These are phyloP conservation scores for Trichosporon inkin DNA, from an alignment of 1,284 basidiomycete genomes.

Conservation along the genomic window DNA sequence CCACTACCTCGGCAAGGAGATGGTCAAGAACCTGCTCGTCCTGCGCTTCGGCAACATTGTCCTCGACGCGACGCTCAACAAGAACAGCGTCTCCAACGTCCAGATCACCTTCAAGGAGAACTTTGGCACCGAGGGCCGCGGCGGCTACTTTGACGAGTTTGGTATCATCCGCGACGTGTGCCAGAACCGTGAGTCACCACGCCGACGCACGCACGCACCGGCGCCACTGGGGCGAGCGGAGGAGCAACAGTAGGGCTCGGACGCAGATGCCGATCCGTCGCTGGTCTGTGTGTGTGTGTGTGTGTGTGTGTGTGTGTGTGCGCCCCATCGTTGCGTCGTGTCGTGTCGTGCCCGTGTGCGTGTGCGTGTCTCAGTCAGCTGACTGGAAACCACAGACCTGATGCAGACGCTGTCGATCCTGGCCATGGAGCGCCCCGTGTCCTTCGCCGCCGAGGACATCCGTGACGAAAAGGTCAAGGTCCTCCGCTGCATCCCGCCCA, in stretches of 20 bases:
- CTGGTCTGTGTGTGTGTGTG: too few species aligned
- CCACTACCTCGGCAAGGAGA: conserved; percentile 97
- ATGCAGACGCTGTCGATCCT: conserved; percentile 86
- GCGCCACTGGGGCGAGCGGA: too few species aligned
- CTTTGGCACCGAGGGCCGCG: conserved; percentile 93
- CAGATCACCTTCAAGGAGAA: conserved; percentile 99
- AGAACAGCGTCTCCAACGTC: conserved; percentile 87
- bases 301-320: too few species aligned
- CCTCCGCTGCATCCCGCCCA: conserved; percentile 77
- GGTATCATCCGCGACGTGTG: conserved; percentile 93
- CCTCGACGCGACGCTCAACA: conserved; percentile 82
- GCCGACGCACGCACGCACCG: too few species aligned
- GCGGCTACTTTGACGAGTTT: conserved; percentile 98
- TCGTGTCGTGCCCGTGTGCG: too few species aligned
- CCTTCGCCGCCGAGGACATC: conserved; percentile 91
- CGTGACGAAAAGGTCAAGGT: conserved; percentile 99
- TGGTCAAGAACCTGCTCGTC: conserved; percentile 96
- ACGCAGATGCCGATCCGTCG: too few species aligned
- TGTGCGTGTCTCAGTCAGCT: neutral
- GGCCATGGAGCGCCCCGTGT: conserved; percentile 96
- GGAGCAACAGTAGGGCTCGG: too few species aligned
- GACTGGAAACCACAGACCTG: conserved; percentile 60
- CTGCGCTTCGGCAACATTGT: conserved; percentile 90
- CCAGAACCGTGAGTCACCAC: conserved; percentile 82
- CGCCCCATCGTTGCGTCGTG: too few species aligned